Evolutionary conservation across 495 filamentous ascomycete species (phyloP).

Genomic region (Apodospora peruviana): DNA sequence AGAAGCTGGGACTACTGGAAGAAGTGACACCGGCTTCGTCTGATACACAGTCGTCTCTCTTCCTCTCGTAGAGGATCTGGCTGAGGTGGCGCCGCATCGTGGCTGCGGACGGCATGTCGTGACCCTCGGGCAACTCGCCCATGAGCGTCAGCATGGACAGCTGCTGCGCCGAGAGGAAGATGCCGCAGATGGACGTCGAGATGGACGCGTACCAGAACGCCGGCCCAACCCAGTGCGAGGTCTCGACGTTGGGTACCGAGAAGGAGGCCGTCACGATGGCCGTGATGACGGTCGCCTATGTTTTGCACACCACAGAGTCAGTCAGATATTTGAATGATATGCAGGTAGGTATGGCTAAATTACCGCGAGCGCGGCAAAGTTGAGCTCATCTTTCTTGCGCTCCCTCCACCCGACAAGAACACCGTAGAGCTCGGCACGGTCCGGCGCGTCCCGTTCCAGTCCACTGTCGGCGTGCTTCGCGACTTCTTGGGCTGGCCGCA

Average conservation of each 20-base stretch:
- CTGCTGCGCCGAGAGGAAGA: slow-evolving; percentile 4
- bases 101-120: background rate
- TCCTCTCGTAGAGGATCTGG: background rate
- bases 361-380: background rate
- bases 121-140: background rate
- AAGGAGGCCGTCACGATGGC: slow-evolving; percentile 5
- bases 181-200: background rate
- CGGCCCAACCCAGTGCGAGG: slow-evolving; percentile 4
- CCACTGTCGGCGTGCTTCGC: background rate
- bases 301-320: background rate
- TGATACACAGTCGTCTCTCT: no score
- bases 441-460: background rate
- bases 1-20: background rate
- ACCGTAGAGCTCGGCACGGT: background rate
- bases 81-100: background rate
- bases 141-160: background rate
- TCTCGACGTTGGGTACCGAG: background rate
- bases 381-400: slow-evolving; percentile 2
- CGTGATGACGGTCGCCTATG: slow-evolving; percentile 1
- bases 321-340: background rate
- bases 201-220: slow-evolving; percentile 6
- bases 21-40: no score
- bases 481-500: background rate
- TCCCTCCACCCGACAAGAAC: background rate
- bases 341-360: background rate